Percentiles rank a stretch among this genome's conserved stretches.
Evolutionary conservation across 2,329 filamentous ascomycete species (phyloP).

Genomic region (Aureobasidium lini): DNA sequence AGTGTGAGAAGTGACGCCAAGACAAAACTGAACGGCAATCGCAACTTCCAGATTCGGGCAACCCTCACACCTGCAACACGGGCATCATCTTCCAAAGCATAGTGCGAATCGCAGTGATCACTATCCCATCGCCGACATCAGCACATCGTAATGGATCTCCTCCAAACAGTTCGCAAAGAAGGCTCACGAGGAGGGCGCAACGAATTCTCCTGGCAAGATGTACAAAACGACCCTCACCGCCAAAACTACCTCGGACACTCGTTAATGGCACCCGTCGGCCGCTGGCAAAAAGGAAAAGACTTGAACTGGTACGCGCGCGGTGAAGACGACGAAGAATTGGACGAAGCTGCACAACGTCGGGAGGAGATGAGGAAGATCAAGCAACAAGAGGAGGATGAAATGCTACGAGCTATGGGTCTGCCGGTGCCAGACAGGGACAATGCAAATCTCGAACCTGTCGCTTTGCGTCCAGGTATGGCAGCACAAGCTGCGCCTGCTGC

Average conservation of each 20-base stretch:
- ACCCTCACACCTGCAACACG: too few relatives aligned
- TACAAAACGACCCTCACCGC: conserved; percentile 76
- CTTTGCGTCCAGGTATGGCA: conserved; percentile 26
- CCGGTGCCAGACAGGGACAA: conserved; percentile 46
- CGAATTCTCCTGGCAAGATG: conserved; percentile 96
- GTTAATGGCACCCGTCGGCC: conserved; percentile 79
- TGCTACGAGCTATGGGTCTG: conserved; percentile 73
- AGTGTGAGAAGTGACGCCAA: too few relatives aligned
- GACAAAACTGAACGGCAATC: too few relatives aligned
- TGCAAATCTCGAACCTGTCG: conserved; percentile 35
- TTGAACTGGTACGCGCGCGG: conserved; percentile 58
- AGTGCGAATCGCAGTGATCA: too few relatives aligned
- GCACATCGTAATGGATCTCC: conserved; percentile 67
- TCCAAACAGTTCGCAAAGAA: conserved; percentile 89
- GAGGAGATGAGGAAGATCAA: conserved; percentile 67
- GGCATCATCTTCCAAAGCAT: too few relatives aligned
- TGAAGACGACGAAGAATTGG: conserved; percentile 40
- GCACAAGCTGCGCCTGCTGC: conserved; percentile 8
- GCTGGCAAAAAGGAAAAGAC: conserved; percentile 78
- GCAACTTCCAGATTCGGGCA: too few relatives aligned
- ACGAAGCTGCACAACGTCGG: conserved; percentile 54
- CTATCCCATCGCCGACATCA: neutral
- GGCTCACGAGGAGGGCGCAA: conserved; percentile 74
- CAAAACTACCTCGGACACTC: conserved; percentile 89
- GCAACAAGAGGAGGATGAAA: conserved; percentile 86